phyloP scores from a whole-genome alignment of 1,139 yeast genomes.

The Scheffersomyces segobiensis region DNA sequence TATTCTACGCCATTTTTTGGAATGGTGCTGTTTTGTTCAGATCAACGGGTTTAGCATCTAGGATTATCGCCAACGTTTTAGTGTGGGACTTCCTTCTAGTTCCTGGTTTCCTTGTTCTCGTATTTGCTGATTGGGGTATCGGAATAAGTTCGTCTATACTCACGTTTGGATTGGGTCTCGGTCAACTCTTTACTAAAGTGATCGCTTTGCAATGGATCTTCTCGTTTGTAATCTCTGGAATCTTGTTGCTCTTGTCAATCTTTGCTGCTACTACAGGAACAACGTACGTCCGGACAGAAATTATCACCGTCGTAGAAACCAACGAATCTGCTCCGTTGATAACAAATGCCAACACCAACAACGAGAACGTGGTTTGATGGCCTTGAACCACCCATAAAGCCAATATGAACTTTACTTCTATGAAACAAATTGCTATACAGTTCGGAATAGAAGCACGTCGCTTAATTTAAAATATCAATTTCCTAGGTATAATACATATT shows the following conservation, averaged over 20 bases:
- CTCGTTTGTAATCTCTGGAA: constrained; percentile 64
- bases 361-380: not conserved
- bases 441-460: not conserved
- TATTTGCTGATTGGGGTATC: constrained; percentile 71
- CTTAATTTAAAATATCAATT: not conserved
- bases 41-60: constrained; percentile 59
- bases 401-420: too few relatives aligned
- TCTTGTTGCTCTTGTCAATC: constrained; percentile 50
- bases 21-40: constrained; percentile 72
- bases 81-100: constrained; percentile 77
- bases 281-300: constrained; percentile 1
- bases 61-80: constrained; percentile 68
- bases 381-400: too few relatives aligned
- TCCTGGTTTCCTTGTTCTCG: constrained; percentile 56
- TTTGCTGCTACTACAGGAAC: constrained; percentile 38
- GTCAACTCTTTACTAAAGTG: constrained; percentile 65
- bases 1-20: constrained; percentile 74
- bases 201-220: constrained; percentile 86
- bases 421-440: not conserved
- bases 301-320: not conserved
- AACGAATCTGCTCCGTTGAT: constrained; percentile 8
- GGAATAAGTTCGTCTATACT: constrained; percentile 61
- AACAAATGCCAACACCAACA: constrained; percentile 1
- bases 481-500: not conserved
- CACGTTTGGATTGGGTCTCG: constrained; percentile 64